Percentiles rank a stretch among this genome's conserved stretches.
Conservation (phyloP, 2,329 filamentous ascomycete species). For the Neofusicoccum umdonicola region DNA sequence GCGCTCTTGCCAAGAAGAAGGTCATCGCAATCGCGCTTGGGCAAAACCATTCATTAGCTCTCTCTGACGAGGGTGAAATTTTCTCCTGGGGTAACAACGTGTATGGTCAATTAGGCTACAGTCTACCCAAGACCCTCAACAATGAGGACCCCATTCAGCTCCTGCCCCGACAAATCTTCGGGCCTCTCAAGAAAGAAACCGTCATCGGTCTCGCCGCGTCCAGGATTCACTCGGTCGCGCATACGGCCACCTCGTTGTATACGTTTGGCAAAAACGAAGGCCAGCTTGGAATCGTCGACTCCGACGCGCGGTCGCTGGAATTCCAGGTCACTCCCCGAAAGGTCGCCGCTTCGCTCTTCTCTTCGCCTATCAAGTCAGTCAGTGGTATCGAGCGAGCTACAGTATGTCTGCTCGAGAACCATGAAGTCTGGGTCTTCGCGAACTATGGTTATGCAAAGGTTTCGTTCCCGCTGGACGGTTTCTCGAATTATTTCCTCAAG, state of each 20-base stretch:
- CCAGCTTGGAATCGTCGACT: constrained; percentile 90
- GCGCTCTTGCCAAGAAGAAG: constrained; percentile 69
- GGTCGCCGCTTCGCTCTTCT: constrained; percentile 81
- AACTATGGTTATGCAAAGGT: constrained; percentile 95
- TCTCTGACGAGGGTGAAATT: constrained; percentile 82
- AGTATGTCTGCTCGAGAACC: constrained; percentile 77
- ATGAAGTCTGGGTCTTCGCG: constrained; percentile 89
- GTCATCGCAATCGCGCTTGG: constrained; percentile 78
- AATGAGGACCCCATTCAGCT: constrained; percentile 84
- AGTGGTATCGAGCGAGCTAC: constrained; percentile 90
- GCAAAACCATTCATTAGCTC: constrained; percentile 84
- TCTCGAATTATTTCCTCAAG: constrained; percentile 67
- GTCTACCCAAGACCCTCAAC: constrained; percentile 63
- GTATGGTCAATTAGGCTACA: constrained; percentile 82
- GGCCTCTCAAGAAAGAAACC: constrained; percentile 80
- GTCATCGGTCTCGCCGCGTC: constrained; percentile 85
- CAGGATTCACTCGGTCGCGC: constrained; percentile 84
- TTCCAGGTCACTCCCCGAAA: constrained; percentile 79
- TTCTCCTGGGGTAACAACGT: constrained; percentile 94
- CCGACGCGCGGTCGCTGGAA: constrained; percentile 86
- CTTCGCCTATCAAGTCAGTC: constrained; percentile 69
- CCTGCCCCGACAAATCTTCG: constrained; percentile 84
- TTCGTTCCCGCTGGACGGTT: constrained; percentile 74
- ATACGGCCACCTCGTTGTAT: constrained; percentile 77
- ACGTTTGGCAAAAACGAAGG: constrained; percentile 96